Base-by-base conservation (phyloP, 2,329 filamentous ascomycete species). In the Incumbomyces lentus region DNA sequence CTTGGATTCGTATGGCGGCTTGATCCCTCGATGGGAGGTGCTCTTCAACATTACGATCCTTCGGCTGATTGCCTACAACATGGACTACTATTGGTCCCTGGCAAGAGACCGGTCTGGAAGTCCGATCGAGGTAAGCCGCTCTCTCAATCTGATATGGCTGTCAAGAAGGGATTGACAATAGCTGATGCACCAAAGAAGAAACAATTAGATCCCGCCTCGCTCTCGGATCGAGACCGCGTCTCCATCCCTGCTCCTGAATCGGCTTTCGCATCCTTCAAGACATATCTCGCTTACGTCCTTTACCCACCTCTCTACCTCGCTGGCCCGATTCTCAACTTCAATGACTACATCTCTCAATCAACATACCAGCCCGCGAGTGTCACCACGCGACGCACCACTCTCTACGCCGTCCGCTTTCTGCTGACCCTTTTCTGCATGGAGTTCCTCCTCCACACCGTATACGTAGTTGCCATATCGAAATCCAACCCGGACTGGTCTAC, bases 31-130 rank as follows among this genome's bases (percentile, higher is more conserved):
- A 49, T 98, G 92, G 92, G 87, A 96, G 63, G 81, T 98, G n/a
- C 74, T 95, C 4, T 98, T 98, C 74, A 98, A 98, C 60, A 79
- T 98, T 51, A 95, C 90, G 2, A 82, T 96, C 19, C 70, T 98
- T 47, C 82, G 92, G 4, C 72, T 96, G 40, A 88, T 98, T 58
- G 95, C 90, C 63, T 98, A 95, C 74, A 96, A 96, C 63, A 66
- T 98, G 61, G 92, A 98, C 66, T 89, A 94, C 63, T 90, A 94
- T 63, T 98, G 92, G 90, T 92, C 86, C 58, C 64, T 84, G 2
- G 79, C 84, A 53, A 73, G 78, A 49, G 52, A 52, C 6, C 69
- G 75, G 33, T 70, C 71, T 18, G 68, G 75, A 22, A 89, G 79
- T 58, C 74, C 83, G 7, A 64, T 95, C 35, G 90, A 96, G 82